Evolutionary conservation across 1,284 basidiomycete genomes (phyloP), one percentile per base, ranked within the genome.

Genomic region (Sanghuangporus weigelae): DNA sequence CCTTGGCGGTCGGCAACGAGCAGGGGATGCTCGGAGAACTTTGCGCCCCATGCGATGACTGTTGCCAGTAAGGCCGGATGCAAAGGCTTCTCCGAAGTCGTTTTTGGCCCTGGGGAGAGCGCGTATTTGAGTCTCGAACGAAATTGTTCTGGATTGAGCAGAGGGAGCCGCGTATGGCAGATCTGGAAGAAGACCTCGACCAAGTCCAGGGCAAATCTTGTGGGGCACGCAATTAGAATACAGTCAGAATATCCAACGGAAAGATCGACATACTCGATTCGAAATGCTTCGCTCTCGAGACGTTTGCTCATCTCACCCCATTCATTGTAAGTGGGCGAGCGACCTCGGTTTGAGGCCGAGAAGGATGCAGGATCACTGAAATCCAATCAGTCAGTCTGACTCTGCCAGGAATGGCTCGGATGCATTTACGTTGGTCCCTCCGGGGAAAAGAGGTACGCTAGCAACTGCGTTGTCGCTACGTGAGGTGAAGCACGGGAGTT

Each of bases 111-210:
- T 66, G 35, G 67, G 60, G 58, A 68, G 68, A 40, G 69, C 38
- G 67, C 68, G n/a, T 74, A 67, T 65, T 84, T 84, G 61, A 92
- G 77, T 19, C 85, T 83, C 55, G 80, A 79, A 65, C 90, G 87
- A 73, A 95, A 92, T 67, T 86, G 83, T 26, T 82, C 75, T 62
- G 90, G 90, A 75, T 92, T 90, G 71, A 93, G 84, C 59, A 93
- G 83, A 59, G 92, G 91, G 56, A 92, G 78, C 51, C 93, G 86
- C 23, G 89, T 87, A 74, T 95, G 91, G 51, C 92, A 92, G 65
- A 95, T 91, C 73, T 93, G 91, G 74, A 93, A 93, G 76, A 86
- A 93, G 48, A 93, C 90, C 74, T 95, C 93, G 70, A 95, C 86
- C 59, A 96, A 84, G 76, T 96, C 93, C 57, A 90, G 82, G 1